Conservation (phyloP, 2,329 filamentous ascomycete species). For the Lachnellula subtilissima region DNA sequence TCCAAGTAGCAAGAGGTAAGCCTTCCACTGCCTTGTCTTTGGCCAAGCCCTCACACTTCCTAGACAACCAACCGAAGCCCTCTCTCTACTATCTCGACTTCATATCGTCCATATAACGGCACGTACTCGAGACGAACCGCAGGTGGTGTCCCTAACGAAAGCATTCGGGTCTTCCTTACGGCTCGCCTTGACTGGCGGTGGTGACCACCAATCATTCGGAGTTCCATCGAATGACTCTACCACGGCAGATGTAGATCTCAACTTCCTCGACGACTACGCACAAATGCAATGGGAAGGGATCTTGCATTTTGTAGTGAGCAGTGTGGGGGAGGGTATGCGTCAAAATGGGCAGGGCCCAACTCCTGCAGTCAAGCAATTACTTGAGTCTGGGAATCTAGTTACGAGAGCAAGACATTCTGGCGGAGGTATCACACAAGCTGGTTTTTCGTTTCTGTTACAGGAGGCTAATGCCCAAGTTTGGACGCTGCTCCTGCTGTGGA, state of each 20-base stretch:
- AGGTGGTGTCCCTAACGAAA: slow-evolving; percentile 70
- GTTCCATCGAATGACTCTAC: slow-evolving; percentile 67
- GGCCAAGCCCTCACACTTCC: slow-evolving; percentile 10
- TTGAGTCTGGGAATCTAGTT: slow-evolving; percentile 77
- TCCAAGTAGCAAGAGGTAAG: slow-evolving; percentile 54
- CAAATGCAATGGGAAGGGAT: slow-evolving; percentile 93
- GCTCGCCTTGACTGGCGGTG: slow-evolving; percentile 81
- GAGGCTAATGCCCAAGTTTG: slow-evolving; percentile 96
- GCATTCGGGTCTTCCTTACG: slow-evolving; percentile 82
- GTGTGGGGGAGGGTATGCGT: slow-evolving; percentile 52
- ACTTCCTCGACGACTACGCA: slow-evolving; percentile 79
- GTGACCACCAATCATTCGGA: slow-evolving; percentile 82
- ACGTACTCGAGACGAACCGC: slow-evolving; percentile 56
- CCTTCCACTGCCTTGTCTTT: not conserved
- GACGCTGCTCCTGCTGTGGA: slow-evolving; percentile 89
- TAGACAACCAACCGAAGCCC: slow-evolving; percentile 76
- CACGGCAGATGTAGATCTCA: slow-evolving; percentile 59
- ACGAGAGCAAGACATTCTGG: slow-evolving; percentile 46
- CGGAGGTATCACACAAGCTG: slow-evolving; percentile 81
- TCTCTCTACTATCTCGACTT: slow-evolving; percentile 77
- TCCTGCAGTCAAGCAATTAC: slow-evolving; percentile 75
- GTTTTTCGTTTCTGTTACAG: slow-evolving; percentile 91
- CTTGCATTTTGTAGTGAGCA: slow-evolving; percentile 88
- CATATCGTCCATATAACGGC: slow-evolving; percentile 72
- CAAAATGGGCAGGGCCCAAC: slow-evolving; percentile 53